Percentiles rank a stretch among this genome's conserved stretches.
phyloP scores from a whole-genome alignment of 306 rosid genomes.

The Oxytropis ochrocephala region DNA sequence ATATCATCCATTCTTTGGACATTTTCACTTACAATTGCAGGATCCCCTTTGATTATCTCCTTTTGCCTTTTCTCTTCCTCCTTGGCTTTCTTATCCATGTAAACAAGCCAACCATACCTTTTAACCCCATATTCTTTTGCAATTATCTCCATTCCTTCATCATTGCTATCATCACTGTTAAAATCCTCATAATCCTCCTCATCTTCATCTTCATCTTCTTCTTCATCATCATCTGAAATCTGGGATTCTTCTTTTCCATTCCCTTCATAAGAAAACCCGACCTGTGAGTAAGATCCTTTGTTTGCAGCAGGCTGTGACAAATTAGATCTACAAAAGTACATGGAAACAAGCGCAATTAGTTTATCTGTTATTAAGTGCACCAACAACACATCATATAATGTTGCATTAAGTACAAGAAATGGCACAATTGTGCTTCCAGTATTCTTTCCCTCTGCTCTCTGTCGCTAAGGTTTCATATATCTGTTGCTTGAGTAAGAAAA shows the following conservation, averaged over 20 bases:
- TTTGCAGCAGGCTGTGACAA: conserved; percentile 61
- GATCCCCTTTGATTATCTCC: conserved; percentile 94
- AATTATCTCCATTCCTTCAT: conserved; percentile 94
- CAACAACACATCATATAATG: background rate
- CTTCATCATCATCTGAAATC: conserved; percentile 69
- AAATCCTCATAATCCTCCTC: conserved; percentile 82
- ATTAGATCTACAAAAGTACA: conserved; percentile 53
- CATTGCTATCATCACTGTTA: conserved; percentile 91
- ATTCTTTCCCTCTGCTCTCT: too few species aligned
- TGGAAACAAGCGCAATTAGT: conserved; percentile 20
- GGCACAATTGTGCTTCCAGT: too few species aligned
- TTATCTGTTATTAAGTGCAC: conserved; percentile 4
- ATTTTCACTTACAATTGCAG: conserved; percentile 77
- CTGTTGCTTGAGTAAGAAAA: too few species aligned
- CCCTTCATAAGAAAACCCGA: conserved; percentile 84
- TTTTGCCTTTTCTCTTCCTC: conserved; percentile 94
- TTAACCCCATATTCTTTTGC: conserved; percentile 92
- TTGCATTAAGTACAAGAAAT: background rate
- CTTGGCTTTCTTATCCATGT: conserved; percentile 95
- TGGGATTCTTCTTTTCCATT: conserved; percentile 83
- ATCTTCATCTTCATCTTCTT: conserved; percentile 77
- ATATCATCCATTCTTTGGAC: background rate
- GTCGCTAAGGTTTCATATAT: too few species aligned
- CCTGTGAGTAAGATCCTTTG: conserved; percentile 92
- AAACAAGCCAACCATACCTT: conserved; percentile 97